These are phyloP conservation scores for Larix sibirica DNA, from an alignment of 83 land plant species.

Conservation along the genomic window DNA sequence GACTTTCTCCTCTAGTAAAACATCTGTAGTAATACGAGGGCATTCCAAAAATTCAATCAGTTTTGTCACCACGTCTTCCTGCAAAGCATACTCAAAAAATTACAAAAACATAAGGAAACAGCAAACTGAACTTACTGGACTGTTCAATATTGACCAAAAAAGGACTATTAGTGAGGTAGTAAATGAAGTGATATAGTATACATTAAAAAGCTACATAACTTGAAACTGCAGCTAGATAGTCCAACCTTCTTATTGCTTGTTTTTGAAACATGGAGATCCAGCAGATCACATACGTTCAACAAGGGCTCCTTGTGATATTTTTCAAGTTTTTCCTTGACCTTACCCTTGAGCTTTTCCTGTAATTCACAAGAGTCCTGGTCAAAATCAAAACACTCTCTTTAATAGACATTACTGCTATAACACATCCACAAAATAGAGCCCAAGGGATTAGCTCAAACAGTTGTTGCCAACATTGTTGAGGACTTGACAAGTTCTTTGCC, in stretches of 20 bases:
- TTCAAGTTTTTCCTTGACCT: constrained; percentile 10
- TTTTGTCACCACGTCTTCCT: constrained; percentile 12
- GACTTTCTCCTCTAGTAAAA: background rate
- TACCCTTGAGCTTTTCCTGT: background rate
- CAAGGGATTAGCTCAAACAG: no score
- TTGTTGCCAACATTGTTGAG: no score
- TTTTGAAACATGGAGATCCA: constrained; percentile 1
- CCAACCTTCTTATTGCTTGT: constrained; percentile 6
- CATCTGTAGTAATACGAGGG: background rate
- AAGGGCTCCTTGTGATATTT: background rate
- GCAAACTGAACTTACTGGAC: no score
- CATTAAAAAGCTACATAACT: no score
- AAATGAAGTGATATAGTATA: background rate
- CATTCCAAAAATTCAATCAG: constrained; percentile 10
- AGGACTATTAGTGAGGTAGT: background rate
- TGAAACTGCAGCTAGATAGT: background rate
- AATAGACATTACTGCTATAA: no score
- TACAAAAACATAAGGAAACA: no score
- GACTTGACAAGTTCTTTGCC: no score
- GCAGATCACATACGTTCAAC: background rate
- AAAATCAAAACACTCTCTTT: no score
- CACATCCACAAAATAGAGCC: no score
- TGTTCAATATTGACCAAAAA: background rate
- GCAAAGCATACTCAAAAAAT: background rate
- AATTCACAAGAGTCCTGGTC: background rate